Base-by-base conservation (phyloP, 495 filamentous ascomycete genomes). In the Hypoxylon trugodes region DNA sequence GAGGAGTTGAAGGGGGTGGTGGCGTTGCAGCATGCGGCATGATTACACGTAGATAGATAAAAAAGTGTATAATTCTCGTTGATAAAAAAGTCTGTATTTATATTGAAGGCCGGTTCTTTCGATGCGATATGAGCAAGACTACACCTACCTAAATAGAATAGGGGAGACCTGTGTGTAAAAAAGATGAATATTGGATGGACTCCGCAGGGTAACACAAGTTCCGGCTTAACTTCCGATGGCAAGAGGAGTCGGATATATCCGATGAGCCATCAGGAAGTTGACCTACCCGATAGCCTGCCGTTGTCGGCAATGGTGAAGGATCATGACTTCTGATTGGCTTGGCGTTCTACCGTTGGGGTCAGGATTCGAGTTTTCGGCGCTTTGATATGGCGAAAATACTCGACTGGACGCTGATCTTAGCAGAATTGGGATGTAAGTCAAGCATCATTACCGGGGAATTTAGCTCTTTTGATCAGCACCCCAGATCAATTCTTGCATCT, bases 11-110 rank as follows among this genome's bases (percentile, higher is more conserved):
- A 8, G 38, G n/a, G 6, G 37, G 19, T 24, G 37, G 19, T 24
- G 51, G 24, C 22, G 38, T 15, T 24, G 53, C 25, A 19, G 61
- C 40, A 38, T 65, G 61, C 26, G 55, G 61, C 53, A 65, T 63
- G 18, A 26, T 41, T 40, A 1, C 6, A 18, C 4, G 26, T 25
- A 10, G 3, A 19, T 13, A 19, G 16, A 19, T 10, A 30, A 10
- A 30, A 30, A 30, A 4, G 28, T 30, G 28, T 30, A 30, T 30
- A 30, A 3, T 33, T 28, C 12, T 26, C 1, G 10, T 18, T 13
- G 12, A 22, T n/a, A 33, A 30, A n/a, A n/a, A n/a, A n/a, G n/a
- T n/a, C n/a, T n/a, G n/a, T n/a, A n/a, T n/a, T n/a, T n/a, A n/a
- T n/a, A n/a, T n/a, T n/a, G n/a, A n/a, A n/a, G n/a, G n/a, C n/a